Evolutionary conservation across 2,329 filamentous ascomycete species (phyloP).

Genomic region (Colletotrichum lindemuthianum): DNA sequence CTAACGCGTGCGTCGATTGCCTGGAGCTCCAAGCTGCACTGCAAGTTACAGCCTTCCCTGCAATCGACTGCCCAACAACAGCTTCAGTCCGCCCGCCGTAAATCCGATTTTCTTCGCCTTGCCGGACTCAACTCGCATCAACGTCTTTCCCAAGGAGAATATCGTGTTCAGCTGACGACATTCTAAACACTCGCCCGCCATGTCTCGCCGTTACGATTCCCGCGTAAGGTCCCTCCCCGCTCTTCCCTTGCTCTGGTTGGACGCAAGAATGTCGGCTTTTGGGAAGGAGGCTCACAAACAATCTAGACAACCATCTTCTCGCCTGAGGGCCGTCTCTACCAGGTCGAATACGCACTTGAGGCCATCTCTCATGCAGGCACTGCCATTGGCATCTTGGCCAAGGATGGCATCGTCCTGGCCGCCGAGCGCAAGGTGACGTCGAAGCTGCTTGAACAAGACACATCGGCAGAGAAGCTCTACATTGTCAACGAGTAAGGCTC

Average conservation of each 20-base stretch:
- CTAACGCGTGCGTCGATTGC: constrained; percentile 39
- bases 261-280: background rate
- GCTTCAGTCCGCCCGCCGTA: constrained; percentile 10
- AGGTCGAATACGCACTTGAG: constrained; percentile 99
- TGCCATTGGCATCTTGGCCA: constrained; percentile 93
- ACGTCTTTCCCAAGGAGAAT: background rate
- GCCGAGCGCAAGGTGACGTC: constrained; percentile 99
- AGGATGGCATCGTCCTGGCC: constrained; percentile 97
- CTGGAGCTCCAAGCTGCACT: constrained; percentile 38
- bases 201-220: constrained; percentile 98
- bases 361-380: constrained; percentile 99
- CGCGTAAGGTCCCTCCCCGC: constrained; percentile 69
- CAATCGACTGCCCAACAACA: constrained; percentile 24
- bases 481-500: constrained; percentile 90
- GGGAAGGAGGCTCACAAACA: constrained; percentile 38
- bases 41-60: constrained; percentile 33
- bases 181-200: constrained; percentile 54
- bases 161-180: constrained; percentile 1
- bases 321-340: constrained; percentile 96
- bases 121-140: constrained; percentile 19
- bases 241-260: constrained; percentile 38
- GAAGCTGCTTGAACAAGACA: constrained; percentile 99
- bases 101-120: constrained; percentile 1
- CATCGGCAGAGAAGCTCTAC: constrained; percentile 99
- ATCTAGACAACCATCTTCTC: constrained; percentile 98